Percentiles rank a stretch among this genome's conserved stretches.
These are phyloP conservation scores for Saccharomycopsis microspora DNA, from an alignment of 805 yeast genomes.

Conservation along the genomic window DNA sequence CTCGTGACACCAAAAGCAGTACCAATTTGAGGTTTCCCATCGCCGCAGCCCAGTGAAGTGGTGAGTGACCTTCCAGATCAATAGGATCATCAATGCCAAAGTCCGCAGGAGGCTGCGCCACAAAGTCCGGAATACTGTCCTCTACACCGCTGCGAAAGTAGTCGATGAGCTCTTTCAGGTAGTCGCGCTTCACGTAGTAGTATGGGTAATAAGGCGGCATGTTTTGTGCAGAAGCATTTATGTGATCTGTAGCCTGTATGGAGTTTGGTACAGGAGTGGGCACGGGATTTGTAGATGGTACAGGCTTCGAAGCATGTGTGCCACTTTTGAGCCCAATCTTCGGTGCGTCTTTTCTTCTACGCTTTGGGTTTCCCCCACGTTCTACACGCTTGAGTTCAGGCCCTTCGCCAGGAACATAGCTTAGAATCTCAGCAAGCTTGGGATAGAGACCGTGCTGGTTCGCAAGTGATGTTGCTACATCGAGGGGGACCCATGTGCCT, in stretches of 20 bases:
- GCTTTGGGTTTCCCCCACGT: no score
- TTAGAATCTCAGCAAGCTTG: conserved; percentile 38
- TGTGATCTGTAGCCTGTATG: background rate
- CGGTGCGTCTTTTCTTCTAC: no score
- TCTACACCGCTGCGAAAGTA: conserved; percentile 14
- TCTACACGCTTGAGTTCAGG: no score
- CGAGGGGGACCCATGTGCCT: conserved; percentile 78
- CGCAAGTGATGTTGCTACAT: conserved; percentile 49
- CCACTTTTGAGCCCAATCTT: no score
- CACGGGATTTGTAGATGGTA: no score
- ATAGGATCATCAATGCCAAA: conserved; percentile 57
- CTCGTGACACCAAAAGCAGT: conserved; percentile 39
- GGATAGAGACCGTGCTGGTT: conserved; percentile 39
- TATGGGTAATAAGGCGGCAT: background rate
- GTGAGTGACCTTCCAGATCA: conserved; percentile 73
- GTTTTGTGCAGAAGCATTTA: background rate
- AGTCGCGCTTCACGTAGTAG: background rate
- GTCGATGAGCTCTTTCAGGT: conserved; percentile 8
- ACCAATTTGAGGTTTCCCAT: conserved; percentile 57
- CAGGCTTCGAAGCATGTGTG: no score
- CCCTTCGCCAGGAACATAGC: conserved; percentile 35
- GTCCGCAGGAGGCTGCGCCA: conserved; percentile 41
- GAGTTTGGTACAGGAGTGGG: no score
- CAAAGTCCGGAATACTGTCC: conserved; percentile 23
- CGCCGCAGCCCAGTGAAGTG: conserved; percentile 80